Conservation (phyloP, 2,329 filamentous ascomycete species). For the Ustulina deusta region DNA sequence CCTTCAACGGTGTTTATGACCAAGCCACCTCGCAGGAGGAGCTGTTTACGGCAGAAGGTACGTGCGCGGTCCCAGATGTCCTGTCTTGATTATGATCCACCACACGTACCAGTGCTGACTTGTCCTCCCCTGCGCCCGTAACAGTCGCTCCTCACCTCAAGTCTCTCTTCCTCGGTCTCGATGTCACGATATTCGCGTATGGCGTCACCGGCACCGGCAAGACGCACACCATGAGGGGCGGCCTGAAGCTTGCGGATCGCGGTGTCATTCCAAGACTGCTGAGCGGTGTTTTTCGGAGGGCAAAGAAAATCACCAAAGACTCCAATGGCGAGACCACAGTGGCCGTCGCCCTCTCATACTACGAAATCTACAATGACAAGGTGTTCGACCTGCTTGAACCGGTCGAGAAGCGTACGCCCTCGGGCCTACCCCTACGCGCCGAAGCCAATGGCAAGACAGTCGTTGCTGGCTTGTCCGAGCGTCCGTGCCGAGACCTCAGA, state of each 20-base stretch:
- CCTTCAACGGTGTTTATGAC: conserved; percentile 94
- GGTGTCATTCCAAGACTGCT: conserved; percentile 89
- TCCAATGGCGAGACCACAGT: conserved; percentile 76
- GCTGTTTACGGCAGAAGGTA: conserved; percentile 90
- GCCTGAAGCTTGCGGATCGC: conserved; percentile 84
- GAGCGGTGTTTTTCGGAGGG: conserved; percentile 85
- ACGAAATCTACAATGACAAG: conserved; percentile 97
- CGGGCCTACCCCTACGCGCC: conserved; percentile 83
- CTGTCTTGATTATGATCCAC: conserved; percentile 12
- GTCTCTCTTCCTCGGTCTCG: conserved; percentile 88
- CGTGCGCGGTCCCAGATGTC: conserved; percentile 39
- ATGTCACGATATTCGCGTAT: conserved; percentile 92
- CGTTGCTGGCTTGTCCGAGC: conserved; percentile 86
- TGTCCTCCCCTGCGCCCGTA: background rate
- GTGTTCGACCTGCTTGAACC: conserved; percentile 91
- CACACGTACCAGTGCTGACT: conserved; percentile 12
- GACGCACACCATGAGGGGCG: conserved; percentile 95
- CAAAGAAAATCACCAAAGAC: conserved; percentile 88
- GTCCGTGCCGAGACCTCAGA: conserved; percentile 83
- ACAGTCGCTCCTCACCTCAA: conserved; percentile 90
- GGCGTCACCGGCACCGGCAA: conserved; percentile 94
- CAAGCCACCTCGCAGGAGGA: conserved; percentile 83
- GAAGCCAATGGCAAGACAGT: conserved; percentile 90
- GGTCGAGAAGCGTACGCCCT: conserved; percentile 84
- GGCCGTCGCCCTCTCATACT: conserved; percentile 85